A percentile compares a stretch with the other conserved stretches of the same genome.
Conservation (phyloP, 108 stramenopile species). For the Pseudonitzschia delicatissima region DNA sequence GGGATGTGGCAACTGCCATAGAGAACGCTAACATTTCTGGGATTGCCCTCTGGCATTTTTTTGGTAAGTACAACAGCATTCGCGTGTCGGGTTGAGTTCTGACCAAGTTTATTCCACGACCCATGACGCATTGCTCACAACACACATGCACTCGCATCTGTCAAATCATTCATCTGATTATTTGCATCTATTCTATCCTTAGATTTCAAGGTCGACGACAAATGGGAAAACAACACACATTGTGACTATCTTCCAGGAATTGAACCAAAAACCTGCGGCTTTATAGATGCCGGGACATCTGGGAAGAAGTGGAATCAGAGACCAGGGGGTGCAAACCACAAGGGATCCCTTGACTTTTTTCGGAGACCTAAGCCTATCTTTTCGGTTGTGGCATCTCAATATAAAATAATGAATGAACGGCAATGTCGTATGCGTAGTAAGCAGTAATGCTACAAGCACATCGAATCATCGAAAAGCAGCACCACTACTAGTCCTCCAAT, state of each 20-base stretch:
- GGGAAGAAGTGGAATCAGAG: constrained; percentile 5
- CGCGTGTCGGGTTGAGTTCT: too few relatives aligned
- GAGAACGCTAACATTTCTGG: constrained; percentile 29
- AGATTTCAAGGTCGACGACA: constrained; percentile 46
- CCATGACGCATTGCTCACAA: too few relatives aligned
- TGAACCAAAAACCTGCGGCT: constrained; percentile 34
- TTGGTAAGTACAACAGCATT: too few relatives aligned
- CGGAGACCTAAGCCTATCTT: constrained; percentile 33
- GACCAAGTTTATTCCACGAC: too few relatives aligned
- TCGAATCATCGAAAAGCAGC: too few relatives aligned
- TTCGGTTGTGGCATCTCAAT: constrained; percentile 30
- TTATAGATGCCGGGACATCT: constrained; percentile 25
- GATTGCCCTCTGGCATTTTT: constrained; percentile 45
- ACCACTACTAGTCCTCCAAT: too few relatives aligned
- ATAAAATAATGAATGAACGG: too few relatives aligned
- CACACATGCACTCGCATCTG: too few relatives aligned
- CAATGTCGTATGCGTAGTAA: too few relatives aligned
- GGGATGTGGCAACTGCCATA: constrained; percentile 34
- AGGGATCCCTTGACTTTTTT: constrained; percentile 44
- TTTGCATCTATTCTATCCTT: too few relatives aligned
- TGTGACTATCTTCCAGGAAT: constrained; percentile 37
- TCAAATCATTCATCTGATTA: too few relatives aligned
- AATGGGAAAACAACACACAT: constrained; percentile 30
- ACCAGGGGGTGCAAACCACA: constrained; percentile 48
- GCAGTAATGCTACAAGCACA: too few relatives aligned